A percentile compares a stretch with the other conserved stretches of the same genome.
Evolutionary conservation across 352 stramenopile genomes (phyloP).

Genomic region (Pythium dissotocum): DNA sequence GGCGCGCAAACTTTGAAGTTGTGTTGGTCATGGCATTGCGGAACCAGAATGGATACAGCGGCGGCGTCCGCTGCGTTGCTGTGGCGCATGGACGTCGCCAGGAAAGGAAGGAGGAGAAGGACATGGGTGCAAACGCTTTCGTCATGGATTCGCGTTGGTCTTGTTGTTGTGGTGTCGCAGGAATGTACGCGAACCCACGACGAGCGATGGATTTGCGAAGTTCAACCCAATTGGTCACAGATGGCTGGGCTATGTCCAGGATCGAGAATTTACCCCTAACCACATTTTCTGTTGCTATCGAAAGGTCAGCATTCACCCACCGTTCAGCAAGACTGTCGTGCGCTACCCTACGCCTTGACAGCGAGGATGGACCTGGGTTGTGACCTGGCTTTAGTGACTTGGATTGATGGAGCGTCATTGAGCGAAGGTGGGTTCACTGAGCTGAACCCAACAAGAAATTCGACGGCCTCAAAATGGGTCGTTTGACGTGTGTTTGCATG

Average conservation of each 20-base stretch:
- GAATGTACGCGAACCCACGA: constrained; percentile 28
- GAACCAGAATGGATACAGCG: constrained; percentile 11
- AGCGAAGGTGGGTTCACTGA: constrained; percentile 28
- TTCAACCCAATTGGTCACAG: constrained; percentile 34
- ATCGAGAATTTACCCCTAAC: constrained; percentile 19
- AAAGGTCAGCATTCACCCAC: constrained; percentile 30
- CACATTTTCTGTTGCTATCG: constrained; percentile 9
- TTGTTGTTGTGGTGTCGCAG: constrained; percentile 22
- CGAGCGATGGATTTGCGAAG: constrained; percentile 13
- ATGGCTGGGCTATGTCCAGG: constrained; percentile 20
- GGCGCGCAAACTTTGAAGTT: background rate
- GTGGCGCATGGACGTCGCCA: constrained; percentile 3
- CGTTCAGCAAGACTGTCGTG: constrained; percentile 28
- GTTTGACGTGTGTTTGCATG: constrained; percentile 2
- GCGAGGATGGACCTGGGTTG: constrained; percentile 13
- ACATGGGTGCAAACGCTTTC: constrained; percentile 31
- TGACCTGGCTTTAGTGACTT: constrained; percentile 27
- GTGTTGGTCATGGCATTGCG: background rate
- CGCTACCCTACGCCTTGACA: constrained; percentile 22
- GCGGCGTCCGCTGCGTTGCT: constrained; percentile 4
- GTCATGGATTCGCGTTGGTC: constrained; percentile 10
- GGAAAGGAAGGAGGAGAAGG: background rate
- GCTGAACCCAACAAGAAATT: constrained; percentile 1
- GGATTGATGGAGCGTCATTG: constrained; percentile 22
- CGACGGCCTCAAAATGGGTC: background rate